phyloP scores from a whole-genome alignment of 345 rosid species.

The Anastatica hierochuntica region DNA sequence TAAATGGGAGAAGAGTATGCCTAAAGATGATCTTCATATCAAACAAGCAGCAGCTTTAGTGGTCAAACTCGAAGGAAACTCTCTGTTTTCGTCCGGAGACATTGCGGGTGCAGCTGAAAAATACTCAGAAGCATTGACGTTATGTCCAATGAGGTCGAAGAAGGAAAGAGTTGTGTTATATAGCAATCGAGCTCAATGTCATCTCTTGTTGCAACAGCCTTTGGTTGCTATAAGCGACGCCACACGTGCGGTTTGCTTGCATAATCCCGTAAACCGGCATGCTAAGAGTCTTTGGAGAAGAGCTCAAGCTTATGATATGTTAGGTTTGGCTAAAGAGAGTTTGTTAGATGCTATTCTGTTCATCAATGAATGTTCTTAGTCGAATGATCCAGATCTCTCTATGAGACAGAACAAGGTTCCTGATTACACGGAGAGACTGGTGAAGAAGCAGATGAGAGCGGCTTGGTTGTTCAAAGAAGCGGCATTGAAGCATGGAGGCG shows the following conservation, averaged over 20 bases:
- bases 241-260: conserved; percentile 78
- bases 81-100: conserved; percentile 89
- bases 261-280: conserved; percentile 79
- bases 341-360: conserved; percentile 93
- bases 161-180: conserved; percentile 92
- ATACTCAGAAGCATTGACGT: conserved; percentile 80
- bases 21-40: conserved; percentile 95
- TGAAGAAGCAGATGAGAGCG: conserved; percentile 96
- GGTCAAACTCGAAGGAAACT: conserved; percentile 97
- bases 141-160: conserved; percentile 92
- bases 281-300: conserved; percentile 99
- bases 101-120: conserved; percentile 81
- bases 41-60: conserved; percentile 93
- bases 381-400: conserved; percentile 91
- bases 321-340: conserved; percentile 89
- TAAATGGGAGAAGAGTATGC: conserved; percentile 90
- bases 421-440: conserved; percentile 90
- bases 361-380: conserved; percentile 93
- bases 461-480: conserved; percentile 99
- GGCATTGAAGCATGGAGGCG: conserved; percentile 81
- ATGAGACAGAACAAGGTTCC: conserved; percentile 95
- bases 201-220: conserved; percentile 91
- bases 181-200: conserved; percentile 95
- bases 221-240: conserved; percentile 88
- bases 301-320: conserved; percentile 97